Conservation (phyloP, 371 early-diverging fungal species). For the Mucor sp. region DNA sequence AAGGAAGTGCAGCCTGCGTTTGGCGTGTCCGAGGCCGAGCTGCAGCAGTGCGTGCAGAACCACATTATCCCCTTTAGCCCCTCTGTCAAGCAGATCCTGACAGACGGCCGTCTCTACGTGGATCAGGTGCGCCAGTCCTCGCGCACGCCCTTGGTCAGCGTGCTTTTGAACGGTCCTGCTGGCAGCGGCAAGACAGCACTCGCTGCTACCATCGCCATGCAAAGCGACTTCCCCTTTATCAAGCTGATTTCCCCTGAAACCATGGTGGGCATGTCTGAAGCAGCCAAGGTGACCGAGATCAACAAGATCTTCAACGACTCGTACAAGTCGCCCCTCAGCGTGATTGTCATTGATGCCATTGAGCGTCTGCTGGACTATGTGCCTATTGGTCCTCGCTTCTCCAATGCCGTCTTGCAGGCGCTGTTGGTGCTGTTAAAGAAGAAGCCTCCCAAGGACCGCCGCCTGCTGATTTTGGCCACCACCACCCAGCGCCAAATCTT, state of each 20-base stretch:
- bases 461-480: conserved; percentile 87
- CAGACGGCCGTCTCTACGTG: conserved; percentile 82
- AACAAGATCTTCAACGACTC: conserved; percentile 96
- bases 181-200: conserved; percentile 98
- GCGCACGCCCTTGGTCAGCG: conserved; percentile 87
- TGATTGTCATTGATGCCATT: conserved; percentile 97
- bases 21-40: conserved; percentile 95
- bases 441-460: conserved; percentile 85
- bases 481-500: conserved; percentile 71
- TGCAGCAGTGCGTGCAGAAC: conserved; percentile 83
- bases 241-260: conserved; percentile 97
- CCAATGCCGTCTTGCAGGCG: conserved; percentile 96
- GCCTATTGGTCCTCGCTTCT: conserved; percentile 98
- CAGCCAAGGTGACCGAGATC: conserved; percentile 92
- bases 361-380: conserved; percentile 98
- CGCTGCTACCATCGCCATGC: conserved; percentile 95
- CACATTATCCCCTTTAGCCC: conserved; percentile 82
- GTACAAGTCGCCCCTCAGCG: conserved; percentile 95
- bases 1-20: conserved; percentile 98
- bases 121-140: conserved; percentile 85
- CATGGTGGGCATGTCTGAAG: conserved; percentile 96
- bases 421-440: conserved; percentile 91
- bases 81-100: conserved; percentile 76
- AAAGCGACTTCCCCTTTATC: conserved; percentile 97
- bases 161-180: conserved; percentile 85